Base-by-base conservation (phyloP, 208 protist species). In the Acanthamoeba royreba region DNA sequence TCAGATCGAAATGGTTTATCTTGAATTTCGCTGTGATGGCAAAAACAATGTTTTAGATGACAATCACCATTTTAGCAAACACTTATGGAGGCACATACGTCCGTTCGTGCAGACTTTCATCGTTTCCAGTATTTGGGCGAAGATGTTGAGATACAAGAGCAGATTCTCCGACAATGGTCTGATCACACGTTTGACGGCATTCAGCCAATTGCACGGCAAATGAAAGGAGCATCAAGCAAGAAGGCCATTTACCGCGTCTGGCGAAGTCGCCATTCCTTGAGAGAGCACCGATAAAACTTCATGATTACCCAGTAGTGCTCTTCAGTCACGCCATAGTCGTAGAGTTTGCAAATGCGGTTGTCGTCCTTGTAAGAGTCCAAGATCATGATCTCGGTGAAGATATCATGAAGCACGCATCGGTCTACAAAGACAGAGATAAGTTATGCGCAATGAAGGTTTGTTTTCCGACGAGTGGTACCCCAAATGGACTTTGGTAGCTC, bases 281-380 rank as follows among this genome's bases (percentile, higher is more conserved):
- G 93, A 13, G 40, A 91, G 40, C 89, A 96, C 35, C 91, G 85
- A 53, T 98, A 98, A 5, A 83, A 87, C 53, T 96, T 97, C 97
- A 98, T 98, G n/a, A 98, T 94, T 4, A 98, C 96, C 94, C 96
- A 97, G 89, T 98, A 98, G 88, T 97, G 79, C 83, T 98, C 95
- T 46, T 94, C 81, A 69, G 95, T 96, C 17, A 98, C 95, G 69
- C 97, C 97, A 93, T 97, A 98, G 52, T 98, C 97, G 94, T 97
- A 92, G 93, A 98, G 66, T 42, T 95, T 47, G 53, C 93, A 96
- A 28, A 96, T 92, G 55, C 96, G 72, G 31, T 53, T 52, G 66
- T 98, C 96, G 69, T 47, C 72, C 63, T 94, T 96, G 74, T 96
- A 95, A 2, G 58, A 92, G 61, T 98, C 95, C 94, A 98, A 77